These are phyloP conservation scores for Spongospora subterranea DNA, from an alignment of 208 protist species.

Conservation along the genomic window DNA sequence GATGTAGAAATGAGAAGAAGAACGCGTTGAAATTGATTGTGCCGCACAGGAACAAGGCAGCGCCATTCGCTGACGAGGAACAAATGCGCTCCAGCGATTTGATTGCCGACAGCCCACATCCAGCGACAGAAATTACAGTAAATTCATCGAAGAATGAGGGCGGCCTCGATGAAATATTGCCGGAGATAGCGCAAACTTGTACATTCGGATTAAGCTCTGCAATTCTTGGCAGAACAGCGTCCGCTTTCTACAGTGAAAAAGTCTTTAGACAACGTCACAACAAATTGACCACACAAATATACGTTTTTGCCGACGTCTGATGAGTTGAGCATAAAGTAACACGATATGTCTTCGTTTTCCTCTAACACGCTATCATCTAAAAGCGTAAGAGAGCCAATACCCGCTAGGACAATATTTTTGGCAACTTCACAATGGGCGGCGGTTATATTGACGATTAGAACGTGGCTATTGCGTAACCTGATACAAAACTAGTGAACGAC, in stretches of 20 bases:
- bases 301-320: not conserved
- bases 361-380: not conserved
- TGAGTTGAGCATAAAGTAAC: not conserved
- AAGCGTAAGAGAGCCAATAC: not conserved
- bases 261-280: not conserved
- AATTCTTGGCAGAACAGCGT: not conserved
- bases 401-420: constrained; percentile 45
- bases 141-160: not conserved
- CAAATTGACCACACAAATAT: not conserved
- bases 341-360: constrained; percentile 22
- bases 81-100: not conserved
- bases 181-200: not conserved
- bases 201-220: constrained; percentile 39
- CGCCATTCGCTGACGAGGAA: not conserved
- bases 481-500: not conserved
- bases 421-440: not conserved
- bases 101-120: not conserved
- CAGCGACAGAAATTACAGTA: not conserved
- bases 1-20: not conserved
- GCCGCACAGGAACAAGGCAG: not conserved
- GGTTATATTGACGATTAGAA: constrained; percentile 8
- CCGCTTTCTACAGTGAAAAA: not conserved
- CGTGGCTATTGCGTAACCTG: not conserved
- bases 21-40: constrained; percentile 39
- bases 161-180: not conserved